Evolutionary conservation across 805 yeast genomes (phyloP).

Genomic region (Cyberlindnera meyerae): DNA sequence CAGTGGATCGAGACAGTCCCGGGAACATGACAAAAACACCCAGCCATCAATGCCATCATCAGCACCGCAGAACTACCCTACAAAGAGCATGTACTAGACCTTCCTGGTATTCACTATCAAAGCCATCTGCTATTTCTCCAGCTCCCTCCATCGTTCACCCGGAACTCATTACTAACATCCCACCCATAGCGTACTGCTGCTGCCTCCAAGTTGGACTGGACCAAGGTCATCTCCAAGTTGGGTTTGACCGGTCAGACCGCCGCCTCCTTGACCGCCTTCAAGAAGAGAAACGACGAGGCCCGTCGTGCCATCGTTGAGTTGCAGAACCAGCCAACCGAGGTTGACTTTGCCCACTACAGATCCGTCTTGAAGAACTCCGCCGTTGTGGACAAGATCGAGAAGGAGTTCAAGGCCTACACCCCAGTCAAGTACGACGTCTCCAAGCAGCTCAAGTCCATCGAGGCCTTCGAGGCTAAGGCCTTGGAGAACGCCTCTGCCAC

Average conservation of each 20-base stretch:
- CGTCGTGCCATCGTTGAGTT: constrained; percentile 73
- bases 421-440: constrained; percentile 83
- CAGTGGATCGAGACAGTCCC: neutral
- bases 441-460: constrained; percentile 87
- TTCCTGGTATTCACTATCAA: no score
- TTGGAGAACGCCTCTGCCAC: constrained; percentile 92
- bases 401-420: constrained; percentile 67
- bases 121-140: neutral
- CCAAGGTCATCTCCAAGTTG: constrained; percentile 78
- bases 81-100: no score
- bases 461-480: constrained; percentile 92
- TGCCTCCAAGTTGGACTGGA: constrained; percentile 91
- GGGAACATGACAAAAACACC: neutral
- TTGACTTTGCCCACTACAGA: constrained; percentile 81
- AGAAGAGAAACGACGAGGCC: constrained; percentile 98
- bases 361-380: constrained; percentile 73
- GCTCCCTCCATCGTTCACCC: neutral
- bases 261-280: constrained; percentile 80
- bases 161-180: constrained; percentile 22
- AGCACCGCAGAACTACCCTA: neutral
- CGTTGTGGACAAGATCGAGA: constrained; percentile 76
- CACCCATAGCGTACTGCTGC: constrained; percentile 44
- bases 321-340: constrained; percentile 64
- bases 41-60: neutral
- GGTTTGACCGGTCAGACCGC: constrained; percentile 94